phyloP scores from a whole-genome alignment of 1,139 yeast species.

The Yamadazyma oceani region DNA sequence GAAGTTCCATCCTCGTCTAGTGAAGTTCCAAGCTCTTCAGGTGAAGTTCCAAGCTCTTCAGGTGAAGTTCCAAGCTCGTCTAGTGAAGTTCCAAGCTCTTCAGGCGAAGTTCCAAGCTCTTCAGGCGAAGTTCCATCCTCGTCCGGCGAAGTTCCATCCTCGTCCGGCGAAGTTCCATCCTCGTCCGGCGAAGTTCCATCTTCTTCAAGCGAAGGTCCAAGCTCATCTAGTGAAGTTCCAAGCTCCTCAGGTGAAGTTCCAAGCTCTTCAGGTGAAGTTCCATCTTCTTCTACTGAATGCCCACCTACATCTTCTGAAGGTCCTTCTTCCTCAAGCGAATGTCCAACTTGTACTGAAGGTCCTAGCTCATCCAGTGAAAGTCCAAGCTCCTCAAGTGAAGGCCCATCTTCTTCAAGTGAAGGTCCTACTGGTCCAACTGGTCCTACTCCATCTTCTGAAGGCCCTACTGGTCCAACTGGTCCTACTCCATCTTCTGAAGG shows the following conservation, averaged over 20 bases:
- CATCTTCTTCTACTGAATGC: conserved; percentile 1
- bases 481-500: not conserved
- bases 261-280: not conserved
- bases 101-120: conserved; percentile 1
- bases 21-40: conserved; percentile 1
- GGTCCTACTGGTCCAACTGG: too few relatives aligned
- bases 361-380: conserved; percentile 1
- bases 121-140: conserved; percentile 4
- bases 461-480: not conserved
- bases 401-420: conserved; percentile 3
- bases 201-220: not conserved
- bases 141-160: not conserved
- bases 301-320: not conserved
- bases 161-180: not conserved
- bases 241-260: not conserved
- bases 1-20: conserved; percentile 1
- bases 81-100: conserved; percentile 1
- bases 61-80: conserved; percentile 2
- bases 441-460: not conserved
- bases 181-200: not conserved
- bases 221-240: conserved; percentile 3
- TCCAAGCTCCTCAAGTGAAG: conserved; percentile 1
- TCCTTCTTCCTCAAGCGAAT: conserved; percentile 1
- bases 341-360: not conserved
- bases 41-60: conserved; percentile 3